Evolutionary conservation across 2,329 filamentous ascomycete species (phyloP).

Genomic region (Davidsoniella neocaledoniae): DNA sequence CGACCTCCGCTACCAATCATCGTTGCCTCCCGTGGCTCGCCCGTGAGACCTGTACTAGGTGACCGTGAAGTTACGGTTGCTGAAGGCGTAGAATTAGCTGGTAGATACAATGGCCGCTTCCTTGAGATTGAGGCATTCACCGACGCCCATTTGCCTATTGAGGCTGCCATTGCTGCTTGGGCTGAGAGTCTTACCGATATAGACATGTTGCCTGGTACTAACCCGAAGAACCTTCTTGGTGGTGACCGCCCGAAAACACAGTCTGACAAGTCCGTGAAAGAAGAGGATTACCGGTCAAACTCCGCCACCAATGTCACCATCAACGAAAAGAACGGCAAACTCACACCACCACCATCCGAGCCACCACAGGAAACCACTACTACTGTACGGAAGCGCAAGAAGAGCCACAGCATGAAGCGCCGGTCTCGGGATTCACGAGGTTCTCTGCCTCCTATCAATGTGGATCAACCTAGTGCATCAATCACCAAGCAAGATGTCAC

Average conservation of each 20-base stretch:
- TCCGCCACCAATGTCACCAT: neutral
- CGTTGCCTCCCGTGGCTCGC: constrained; percentile 3
- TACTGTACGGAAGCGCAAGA: constrained; percentile 1
- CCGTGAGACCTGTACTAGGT: neutral
- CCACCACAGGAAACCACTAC: too few species aligned
- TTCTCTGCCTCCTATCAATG: neutral
- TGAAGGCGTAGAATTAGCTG: constrained; percentile 2
- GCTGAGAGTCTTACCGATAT: constrained; percentile 7
- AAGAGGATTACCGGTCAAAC: neutral
- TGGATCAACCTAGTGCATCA: neutral
- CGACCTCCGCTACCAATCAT: constrained; percentile 5
- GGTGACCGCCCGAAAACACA: neutral
- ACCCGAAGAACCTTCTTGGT: neutral
- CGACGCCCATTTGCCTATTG: constrained; percentile 3
- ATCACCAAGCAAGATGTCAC: neutral
- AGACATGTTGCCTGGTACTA: constrained; percentile 3
- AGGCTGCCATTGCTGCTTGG: constrained; percentile 10
- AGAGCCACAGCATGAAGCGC: neutral
- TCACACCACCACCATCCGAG: neutral
- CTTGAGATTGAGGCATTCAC: constrained; percentile 4
- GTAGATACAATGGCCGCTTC: constrained; percentile 11
- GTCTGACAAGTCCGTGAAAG: neutral
- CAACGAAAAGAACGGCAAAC: constrained; percentile 1
- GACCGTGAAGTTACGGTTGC: constrained; percentile 3
- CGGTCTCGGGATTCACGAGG: neutral